Base-by-base conservation (phyloP, 805 yeast genomes). In the Yarrowia bubula region DNA sequence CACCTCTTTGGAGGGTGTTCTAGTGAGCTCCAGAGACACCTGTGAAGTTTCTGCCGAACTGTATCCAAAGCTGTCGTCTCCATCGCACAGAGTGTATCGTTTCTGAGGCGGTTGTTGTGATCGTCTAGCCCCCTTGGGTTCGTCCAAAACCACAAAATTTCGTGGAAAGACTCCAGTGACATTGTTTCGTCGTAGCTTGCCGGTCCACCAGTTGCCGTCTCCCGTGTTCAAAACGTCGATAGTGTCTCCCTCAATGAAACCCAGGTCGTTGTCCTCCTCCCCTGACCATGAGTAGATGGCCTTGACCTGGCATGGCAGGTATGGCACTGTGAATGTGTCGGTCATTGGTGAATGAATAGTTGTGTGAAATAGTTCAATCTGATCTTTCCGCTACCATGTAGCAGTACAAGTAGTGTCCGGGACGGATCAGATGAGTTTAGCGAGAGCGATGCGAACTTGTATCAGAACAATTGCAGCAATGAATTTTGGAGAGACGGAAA, bases 241-340 rank as follows among this genome's bases (percentile, higher is more conserved):
- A 60, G 90, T 78, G 73, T 95, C 98, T 60, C 96, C 96, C 76
- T 95, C 98, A 18, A 92, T 82, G 74, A 95, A 95, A 0, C 98
- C 98, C 47, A 95, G 80, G 73, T 95, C 98, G 35, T 72, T 88
- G 65, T 86, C 89, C 71, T 89, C 85, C 71, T 91, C 92, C 14
- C 97, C 98, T 18, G 97, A 87, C 97, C 97, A 92, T 28, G 97
- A 90, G 73, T 89, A 93, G 43, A 83, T 83, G 9, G 99, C 95
- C 72, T 84, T 84, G 37, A 88, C 96, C 72, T 81, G 81, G 75
- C 90, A 90, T 4, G 96, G 96, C 15, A 83, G 67, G 41, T 66
- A 58, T 8, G 70, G 65, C 4, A 61, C 65, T 9, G 65, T 58
- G 47, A 55, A 55, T 1, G 61, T 55, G 61, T 55, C 61, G 8